phyloP scores from a whole-genome alignment of 345 rosid species.

The Laguncularia racemosa region DNA sequence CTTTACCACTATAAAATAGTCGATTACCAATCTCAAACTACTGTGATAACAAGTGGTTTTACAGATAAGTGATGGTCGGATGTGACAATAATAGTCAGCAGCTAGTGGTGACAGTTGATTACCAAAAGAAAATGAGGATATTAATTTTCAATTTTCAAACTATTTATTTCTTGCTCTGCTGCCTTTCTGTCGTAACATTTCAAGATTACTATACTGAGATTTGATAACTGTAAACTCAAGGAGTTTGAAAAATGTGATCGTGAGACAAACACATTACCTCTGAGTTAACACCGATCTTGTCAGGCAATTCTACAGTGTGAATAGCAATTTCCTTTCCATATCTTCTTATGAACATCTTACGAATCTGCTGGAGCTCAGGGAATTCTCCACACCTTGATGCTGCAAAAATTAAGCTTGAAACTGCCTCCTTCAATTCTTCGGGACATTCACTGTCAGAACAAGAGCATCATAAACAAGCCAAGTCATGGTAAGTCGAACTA shows the following conservation, averaged over 20 bases:
- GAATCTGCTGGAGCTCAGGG: constrained; percentile 42
- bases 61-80: too few species aligned
- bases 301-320: constrained; percentile 30
- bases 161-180: too few species aligned
- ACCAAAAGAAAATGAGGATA: too few species aligned
- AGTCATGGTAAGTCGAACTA: background rate
- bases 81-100: too few species aligned
- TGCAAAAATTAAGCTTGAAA: constrained; percentile 49
- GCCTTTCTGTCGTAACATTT: too few species aligned
- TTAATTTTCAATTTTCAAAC: too few species aligned
- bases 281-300: constrained; percentile 31
- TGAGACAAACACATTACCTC: constrained; percentile 18
- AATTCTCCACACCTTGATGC: constrained; percentile 52
- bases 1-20: too few species aligned
- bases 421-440: constrained; percentile 43
- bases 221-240: too few species aligned
- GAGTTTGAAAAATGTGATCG: background rate
- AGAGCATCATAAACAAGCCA: background rate
- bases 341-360: constrained; percentile 15
- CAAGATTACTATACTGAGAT: too few species aligned
- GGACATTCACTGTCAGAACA: constrained; percentile 31
- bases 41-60: too few species aligned
- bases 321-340: constrained; percentile 35
- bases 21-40: too few species aligned
- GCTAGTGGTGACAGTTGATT: too few species aligned